phyloP scores from a whole-genome alignment of 352 stramenopile species.

The Pythium myriotylum region DNA sequence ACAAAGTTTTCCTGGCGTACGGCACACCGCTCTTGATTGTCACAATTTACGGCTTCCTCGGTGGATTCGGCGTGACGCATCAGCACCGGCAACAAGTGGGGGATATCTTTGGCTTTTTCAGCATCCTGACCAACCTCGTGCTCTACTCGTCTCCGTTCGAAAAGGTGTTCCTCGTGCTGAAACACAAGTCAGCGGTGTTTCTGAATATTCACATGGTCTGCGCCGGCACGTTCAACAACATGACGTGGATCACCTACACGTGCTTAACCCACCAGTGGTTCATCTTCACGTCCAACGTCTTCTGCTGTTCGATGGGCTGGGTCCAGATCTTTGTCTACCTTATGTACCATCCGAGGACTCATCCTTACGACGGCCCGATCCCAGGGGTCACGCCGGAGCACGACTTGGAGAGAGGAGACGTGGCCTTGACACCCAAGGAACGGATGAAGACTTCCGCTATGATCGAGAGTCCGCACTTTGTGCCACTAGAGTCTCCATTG shows the following conservation, averaged over 20 bases:
- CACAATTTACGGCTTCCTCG: constrained; percentile 48
- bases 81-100: constrained; percentile 33
- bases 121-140: constrained; percentile 45
- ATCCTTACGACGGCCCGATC: constrained; percentile 25
- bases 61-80: constrained; percentile 30
- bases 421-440: no score
- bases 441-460: not conserved
- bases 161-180: constrained; percentile 25
- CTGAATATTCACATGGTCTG: constrained; percentile 53
- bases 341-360: constrained; percentile 52
- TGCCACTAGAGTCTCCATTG: constrained; percentile 15
- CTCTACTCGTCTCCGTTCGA: constrained; percentile 66
- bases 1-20: constrained; percentile 26
- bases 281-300: constrained; percentile 53
- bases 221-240: constrained; percentile 54
- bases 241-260: constrained; percentile 54
- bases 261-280: constrained; percentile 46
- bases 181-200: constrained; percentile 24
- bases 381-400: constrained; percentile 3
- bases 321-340: constrained; percentile 43
- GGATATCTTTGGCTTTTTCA: constrained; percentile 38
- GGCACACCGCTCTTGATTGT: constrained; percentile 30
- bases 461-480: not conserved
- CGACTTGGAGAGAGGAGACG: not conserved
- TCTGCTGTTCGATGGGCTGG: constrained; percentile 38